phyloP scores from a whole-genome alignment of 306 rosid species.

The Spatholobus suberectus region DNA sequence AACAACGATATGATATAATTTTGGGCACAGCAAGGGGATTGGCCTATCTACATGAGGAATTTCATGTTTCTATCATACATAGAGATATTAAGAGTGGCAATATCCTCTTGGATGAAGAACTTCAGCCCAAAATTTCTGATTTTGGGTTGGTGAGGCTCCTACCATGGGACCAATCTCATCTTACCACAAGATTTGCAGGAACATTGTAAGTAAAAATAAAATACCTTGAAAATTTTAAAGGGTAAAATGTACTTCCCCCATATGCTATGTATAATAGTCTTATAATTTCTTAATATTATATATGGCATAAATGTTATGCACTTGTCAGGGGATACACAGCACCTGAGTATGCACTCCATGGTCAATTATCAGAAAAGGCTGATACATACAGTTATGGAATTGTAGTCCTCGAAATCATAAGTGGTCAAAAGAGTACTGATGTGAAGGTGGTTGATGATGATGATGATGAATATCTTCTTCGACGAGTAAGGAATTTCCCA shows the following conservation, averaged over 20 bases:
- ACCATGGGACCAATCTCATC: neutral
- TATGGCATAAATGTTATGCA: neutral
- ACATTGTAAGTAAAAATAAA: constrained; percentile 61
- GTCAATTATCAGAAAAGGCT: constrained; percentile 71
- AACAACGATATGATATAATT: constrained; percentile 58
- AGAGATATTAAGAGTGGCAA: constrained; percentile 58
- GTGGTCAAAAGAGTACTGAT: constrained; percentile 58
- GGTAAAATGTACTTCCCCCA: neutral
- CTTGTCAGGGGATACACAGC: constrained; percentile 70
- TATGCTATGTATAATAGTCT: no score
- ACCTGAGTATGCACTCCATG: constrained; percentile 77
- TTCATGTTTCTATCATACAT: constrained; percentile 67
- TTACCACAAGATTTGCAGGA: constrained; percentile 64
- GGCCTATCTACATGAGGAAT: constrained; percentile 74
- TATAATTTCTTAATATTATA: no score
- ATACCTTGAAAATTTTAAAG: neutral
- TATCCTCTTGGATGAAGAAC: constrained; percentile 63
- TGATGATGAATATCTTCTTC: constrained; percentile 55
- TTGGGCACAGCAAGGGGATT: constrained; percentile 70
- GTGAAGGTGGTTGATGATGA: constrained; percentile 48
- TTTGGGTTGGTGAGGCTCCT: constrained; percentile 70
- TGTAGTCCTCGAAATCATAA: constrained; percentile 71
- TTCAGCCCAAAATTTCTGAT: constrained; percentile 71
- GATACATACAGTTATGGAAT: constrained; percentile 74
- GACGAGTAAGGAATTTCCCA: constrained; percentile 52